Base-by-base conservation (phyloP, 805 yeast genomes). In the Blastobotrys americana region DNA sequence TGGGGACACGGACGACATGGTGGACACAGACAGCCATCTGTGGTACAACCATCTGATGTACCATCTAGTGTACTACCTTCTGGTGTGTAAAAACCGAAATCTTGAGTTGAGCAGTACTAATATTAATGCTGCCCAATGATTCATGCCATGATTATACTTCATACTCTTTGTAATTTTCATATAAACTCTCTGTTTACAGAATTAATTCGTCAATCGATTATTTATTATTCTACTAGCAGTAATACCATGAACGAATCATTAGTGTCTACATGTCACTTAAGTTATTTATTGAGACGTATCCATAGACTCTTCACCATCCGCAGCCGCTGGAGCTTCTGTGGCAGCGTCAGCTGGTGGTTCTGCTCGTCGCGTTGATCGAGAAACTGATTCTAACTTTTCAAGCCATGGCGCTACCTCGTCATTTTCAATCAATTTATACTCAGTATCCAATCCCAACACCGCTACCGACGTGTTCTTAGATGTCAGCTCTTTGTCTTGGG, bases 401-500 rank as follows among this genome's bases (percentile, higher is more conserved):
- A 86, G 73, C 94, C 94, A 86, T 50, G 76, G 85, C 53, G 77
- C 81, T 22, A 89, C 96, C 20, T 74, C 79, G 39, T 86, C 97
- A 56, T 88, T 95, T 52, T 93, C 97, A 55, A 84, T 81, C 44
- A 84, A 68, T 20, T 80, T 77, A 67, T 90, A 88, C 18, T 78
- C 76, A 35, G 73, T 71, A 54, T 78, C 94, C 52, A 77, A 71
- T 27, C 97, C 96, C n/a, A 90, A 97, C 41, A 88, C 77, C 38
- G 96, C 94, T 52, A 93, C 84, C 1, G 95, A 82, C 3, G 97
- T 84, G 67, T 93, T 93, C 50, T 80, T 77, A 43, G 73, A 69
- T 34, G 81, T 86, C 62, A 93, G 76, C 62, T 93, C 95, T 62
- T 87, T 89, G 64, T 93, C 99, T 66, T 89, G 96, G 13, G 93